Percentiles rank a stretch among this genome's conserved stretches.
phyloP scores from a whole-genome alignment of 2,329 filamentous ascomycete species.

The Botrytis elliptica region DNA sequence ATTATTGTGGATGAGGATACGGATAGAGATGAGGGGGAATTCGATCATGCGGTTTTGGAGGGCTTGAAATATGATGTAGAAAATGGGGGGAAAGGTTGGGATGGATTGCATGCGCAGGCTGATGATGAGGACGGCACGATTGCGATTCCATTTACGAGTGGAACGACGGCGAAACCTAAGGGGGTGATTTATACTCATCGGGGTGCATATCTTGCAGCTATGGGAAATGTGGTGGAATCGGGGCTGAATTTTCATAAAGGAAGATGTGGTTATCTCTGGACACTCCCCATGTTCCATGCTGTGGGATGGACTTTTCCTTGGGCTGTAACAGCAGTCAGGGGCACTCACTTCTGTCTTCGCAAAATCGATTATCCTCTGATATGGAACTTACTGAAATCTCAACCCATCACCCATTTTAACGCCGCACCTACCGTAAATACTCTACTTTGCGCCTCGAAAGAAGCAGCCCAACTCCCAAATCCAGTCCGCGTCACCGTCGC shows the following conservation, averaged over 20 bases:
- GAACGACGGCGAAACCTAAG: conserved; percentile 88
- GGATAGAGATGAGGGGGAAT: conserved; percentile 73
- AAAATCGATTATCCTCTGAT: conserved; percentile 95
- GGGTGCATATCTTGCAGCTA: conserved; percentile 77
- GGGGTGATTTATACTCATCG: conserved; percentile 91
- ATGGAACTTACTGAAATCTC: conserved; percentile 82
- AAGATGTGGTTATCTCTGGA: conserved; percentile 85
- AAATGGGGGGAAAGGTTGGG: conserved; percentile 72
- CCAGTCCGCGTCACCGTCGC: conserved; percentile 88
- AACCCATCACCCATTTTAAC: conserved; percentile 91
- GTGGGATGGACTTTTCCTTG: conserved; percentile 73
- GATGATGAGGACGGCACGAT: conserved; percentile 80
- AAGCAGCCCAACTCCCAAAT: conserved; percentile 67
- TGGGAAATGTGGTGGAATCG: conserved; percentile 86
- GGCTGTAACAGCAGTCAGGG: conserved; percentile 87
- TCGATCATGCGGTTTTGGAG: conserved; percentile 79
- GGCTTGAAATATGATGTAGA: conserved; percentile 70
- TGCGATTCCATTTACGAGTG: conserved; percentile 89
- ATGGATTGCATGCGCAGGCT: conserved; percentile 64
- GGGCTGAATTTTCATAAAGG: conserved; percentile 71
- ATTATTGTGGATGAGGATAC: conserved; percentile 81
- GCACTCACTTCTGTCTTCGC: conserved; percentile 90
- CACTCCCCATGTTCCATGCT: conserved; percentile 79
- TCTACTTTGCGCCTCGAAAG: conserved; percentile 75
- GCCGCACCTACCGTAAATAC: conserved; percentile 97